Evolutionary conservation across 2,329 filamentous ascomycete species (phyloP).

Genomic region (Fusarium mexicanum): DNA sequence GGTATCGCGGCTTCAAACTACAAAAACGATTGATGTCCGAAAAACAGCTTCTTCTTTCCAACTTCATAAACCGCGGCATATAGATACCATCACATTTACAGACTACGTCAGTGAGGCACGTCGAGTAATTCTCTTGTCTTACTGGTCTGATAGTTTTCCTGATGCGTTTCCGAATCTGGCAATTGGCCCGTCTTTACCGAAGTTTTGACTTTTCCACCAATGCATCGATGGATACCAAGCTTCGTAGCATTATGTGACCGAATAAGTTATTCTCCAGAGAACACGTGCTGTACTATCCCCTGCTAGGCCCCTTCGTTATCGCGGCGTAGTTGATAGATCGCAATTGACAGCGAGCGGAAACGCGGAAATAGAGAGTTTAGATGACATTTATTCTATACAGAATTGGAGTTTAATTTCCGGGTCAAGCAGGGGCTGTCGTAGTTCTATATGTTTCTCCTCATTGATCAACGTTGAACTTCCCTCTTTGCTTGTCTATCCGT

Average conservation of each 20-base stretch:
- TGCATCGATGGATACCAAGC: background rate
- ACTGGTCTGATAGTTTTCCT: background rate
- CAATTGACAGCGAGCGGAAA: background rate
- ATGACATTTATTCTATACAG: background rate
- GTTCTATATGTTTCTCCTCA: background rate
- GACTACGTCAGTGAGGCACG: background rate
- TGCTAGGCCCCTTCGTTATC: background rate
- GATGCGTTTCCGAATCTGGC: background rate
- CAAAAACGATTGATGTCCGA: background rate
- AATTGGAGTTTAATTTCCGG: background rate
- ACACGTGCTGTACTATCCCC: constrained; percentile 11
- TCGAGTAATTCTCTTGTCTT: background rate
- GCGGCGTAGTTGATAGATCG: background rate
- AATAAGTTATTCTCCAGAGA: constrained; percentile 10
- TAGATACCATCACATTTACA: background rate
- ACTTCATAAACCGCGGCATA: background rate
- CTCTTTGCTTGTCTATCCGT: background rate
- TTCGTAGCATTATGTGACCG: background rate
- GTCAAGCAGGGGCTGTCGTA: background rate
- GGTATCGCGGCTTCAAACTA: background rate
- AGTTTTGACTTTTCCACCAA: constrained; percentile 14
- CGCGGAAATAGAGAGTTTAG: background rate
- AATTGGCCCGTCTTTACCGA: constrained; percentile 20
- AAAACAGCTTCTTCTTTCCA: background rate
- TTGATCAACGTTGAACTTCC: background rate